Percentiles rank a stretch among this genome's conserved stretches.
Evolutionary conservation across 1,139 yeast genomes (phyloP).

Genomic region (Pichia sp.): DNA sequence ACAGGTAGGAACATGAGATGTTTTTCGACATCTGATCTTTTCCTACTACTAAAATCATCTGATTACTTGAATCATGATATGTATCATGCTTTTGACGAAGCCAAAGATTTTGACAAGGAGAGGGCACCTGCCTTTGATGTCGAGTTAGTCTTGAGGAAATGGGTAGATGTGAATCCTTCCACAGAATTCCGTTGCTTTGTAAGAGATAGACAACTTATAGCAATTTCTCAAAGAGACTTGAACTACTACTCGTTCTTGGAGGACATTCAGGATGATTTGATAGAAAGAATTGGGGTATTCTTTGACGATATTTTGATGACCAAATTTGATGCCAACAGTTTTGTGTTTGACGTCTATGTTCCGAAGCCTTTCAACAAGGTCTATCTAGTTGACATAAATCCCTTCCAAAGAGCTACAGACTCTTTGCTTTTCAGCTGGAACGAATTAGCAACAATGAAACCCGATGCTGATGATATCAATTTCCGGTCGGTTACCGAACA

Average conservation of each 20-base stretch:
- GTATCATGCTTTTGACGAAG: constrained; percentile 54
- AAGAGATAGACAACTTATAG: constrained; percentile 52
- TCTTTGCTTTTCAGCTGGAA: constrained; percentile 77
- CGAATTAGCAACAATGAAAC: constrained; percentile 43
- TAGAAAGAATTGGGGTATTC: constrained; percentile 46
- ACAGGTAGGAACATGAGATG: constrained; percentile 73
- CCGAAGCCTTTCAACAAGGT: constrained; percentile 67
- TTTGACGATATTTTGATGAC: constrained; percentile 41
- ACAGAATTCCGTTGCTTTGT: constrained; percentile 86
- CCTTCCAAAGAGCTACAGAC: constrained; percentile 73
- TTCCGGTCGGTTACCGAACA: constrained; percentile 65
- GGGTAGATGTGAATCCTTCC: constrained; percentile 81
- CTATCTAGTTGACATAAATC: constrained; percentile 76
- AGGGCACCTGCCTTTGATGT: constrained; percentile 27
- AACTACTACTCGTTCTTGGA: constrained; percentile 70
- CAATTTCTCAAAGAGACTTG: constrained; percentile 77
- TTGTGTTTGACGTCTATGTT: constrained; percentile 73
- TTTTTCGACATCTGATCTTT: constrained; percentile 61
- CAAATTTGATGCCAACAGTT: constrained; percentile 47
- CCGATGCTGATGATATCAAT: constrained; percentile 26
- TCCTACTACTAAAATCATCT: constrained; percentile 74
- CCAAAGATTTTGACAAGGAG: constrained; percentile 16
- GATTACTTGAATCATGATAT: constrained; percentile 84
- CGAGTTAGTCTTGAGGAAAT: constrained; percentile 71
- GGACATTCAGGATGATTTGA: constrained; percentile 38